Conservation (phyloP, 2,329 filamentous ascomycete species). For the Pseudodiploospora longispora region DNA sequence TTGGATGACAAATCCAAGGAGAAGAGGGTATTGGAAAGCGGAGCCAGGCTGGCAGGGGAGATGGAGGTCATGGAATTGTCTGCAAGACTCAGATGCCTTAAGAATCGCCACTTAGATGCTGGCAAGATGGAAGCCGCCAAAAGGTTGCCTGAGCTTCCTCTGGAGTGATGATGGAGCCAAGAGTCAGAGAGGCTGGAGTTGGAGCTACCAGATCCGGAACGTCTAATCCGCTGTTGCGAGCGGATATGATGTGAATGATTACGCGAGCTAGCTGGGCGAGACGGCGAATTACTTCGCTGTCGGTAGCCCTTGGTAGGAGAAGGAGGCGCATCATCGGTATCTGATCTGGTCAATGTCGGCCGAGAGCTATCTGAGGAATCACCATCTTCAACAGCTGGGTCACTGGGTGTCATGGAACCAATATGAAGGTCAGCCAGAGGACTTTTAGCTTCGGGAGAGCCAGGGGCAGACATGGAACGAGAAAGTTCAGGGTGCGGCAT, state of each 20-base stretch:
- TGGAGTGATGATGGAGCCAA: constrained; percentile 46
- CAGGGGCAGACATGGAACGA: constrained; percentile 60
- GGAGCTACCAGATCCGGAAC: constrained; percentile 88
- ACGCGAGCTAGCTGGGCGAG: constrained; percentile 66
- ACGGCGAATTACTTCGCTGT: constrained; percentile 73
- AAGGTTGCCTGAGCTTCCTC: constrained; percentile 73
- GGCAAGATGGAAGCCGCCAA: constrained; percentile 65
- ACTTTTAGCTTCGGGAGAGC: constrained; percentile 45
- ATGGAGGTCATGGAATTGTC: constrained; percentile 87
- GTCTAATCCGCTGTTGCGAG: constrained; percentile 64
- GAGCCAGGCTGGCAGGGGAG: constrained; percentile 64
- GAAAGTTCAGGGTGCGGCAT: constrained; percentile 58
- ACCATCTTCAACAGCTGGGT: constrained; percentile 38
- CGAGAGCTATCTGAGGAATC: constrained; percentile 22
- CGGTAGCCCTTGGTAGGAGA: constrained; percentile 38
- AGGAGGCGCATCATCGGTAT: constrained; percentile 37
- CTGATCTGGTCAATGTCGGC: constrained; percentile 37
- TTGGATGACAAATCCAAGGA: constrained; percentile 91
- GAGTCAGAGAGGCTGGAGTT: constrained; percentile 68
- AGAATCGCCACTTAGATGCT: constrained; percentile 85
- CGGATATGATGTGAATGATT: constrained; percentile 61
- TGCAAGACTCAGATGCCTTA: constrained; percentile 83
- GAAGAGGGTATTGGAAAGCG: constrained; percentile 78
- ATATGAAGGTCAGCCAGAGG: constrained; percentile 44
- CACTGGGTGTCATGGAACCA: constrained; percentile 51